Evolutionary conservation across 371 early-diverging fungal genomes (phyloP).

Genomic region (Batkoa obscura): DNA sequence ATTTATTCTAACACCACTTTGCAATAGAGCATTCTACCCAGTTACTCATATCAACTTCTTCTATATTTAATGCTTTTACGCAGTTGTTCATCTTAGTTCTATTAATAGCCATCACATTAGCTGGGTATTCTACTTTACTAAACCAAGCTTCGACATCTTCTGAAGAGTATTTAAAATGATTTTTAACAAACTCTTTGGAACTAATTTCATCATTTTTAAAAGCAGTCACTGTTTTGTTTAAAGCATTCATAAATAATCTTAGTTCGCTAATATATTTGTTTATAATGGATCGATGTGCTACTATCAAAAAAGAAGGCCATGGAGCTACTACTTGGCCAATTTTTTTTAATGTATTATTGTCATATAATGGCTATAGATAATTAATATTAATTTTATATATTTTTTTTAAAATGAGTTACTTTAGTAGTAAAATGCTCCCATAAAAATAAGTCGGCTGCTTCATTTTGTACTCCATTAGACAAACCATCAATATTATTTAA

Average conservation of each 20-base stretch:
- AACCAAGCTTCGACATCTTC: background rate
- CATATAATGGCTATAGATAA: background rate
- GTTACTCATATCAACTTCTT: too few species aligned
- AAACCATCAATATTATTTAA: background rate
- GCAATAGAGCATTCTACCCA: too few species aligned
- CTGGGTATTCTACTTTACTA: background rate
- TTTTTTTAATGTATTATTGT: background rate
- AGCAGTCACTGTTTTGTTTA: background rate
- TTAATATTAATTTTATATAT: background rate
- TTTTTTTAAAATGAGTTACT: too few species aligned
- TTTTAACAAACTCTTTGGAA: background rate
- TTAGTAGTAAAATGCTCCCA: conserved; percentile 1
- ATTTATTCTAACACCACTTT: too few species aligned
- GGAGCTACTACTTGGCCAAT: background rate
- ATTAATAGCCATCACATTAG: too few species aligned
- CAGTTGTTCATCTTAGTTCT: too few species aligned
- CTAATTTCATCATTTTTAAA: background rate
- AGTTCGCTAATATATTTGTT: background rate
- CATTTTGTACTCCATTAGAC: background rate
- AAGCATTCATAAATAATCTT: background rate
- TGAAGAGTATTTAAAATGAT: background rate
- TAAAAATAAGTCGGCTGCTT: background rate
- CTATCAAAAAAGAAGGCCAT: background rate
- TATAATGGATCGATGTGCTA: background rate
- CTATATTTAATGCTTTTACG: too few species aligned